Conservation (phyloP, 1,284 basidiomycete species). For the Pseudozyma sp. region DNA sequence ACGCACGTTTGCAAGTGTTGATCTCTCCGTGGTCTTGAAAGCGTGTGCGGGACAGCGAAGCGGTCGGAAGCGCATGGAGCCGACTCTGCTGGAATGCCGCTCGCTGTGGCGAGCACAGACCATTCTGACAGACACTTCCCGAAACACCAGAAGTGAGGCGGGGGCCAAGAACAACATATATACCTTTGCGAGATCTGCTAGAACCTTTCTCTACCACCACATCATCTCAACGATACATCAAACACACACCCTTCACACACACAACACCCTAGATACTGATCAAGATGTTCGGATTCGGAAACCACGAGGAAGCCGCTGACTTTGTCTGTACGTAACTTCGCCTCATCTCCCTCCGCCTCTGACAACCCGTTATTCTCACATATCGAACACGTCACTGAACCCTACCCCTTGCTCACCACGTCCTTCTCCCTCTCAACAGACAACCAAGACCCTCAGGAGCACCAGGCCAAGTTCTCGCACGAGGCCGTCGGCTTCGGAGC, state of each 20-base stretch:
- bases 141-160: too few species aligned
- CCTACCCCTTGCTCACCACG: neutral
- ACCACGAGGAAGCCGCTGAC: slow-evolving; percentile 55
- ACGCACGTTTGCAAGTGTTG: neutral
- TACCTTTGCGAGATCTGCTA: too few species aligned
- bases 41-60: too few species aligned
- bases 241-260: slow-evolving; percentile 1
- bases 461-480: slow-evolving; percentile 71
- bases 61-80: too few species aligned
- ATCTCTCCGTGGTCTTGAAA: neutral
- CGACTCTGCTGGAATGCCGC: too few species aligned
- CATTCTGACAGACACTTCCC: too few species aligned
- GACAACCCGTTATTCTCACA: neutral
- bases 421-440: slow-evolving; percentile 12
- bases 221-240: neutral
- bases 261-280: neutral
- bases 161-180: too few species aligned
- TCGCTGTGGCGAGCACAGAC: too few species aligned
- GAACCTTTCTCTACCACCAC: neutral
- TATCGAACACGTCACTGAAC: neutral
- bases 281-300: slow-evolving; percentile 47
- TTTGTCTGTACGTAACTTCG: slow-evolving; percentile 43
- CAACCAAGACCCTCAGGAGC: slow-evolving; percentile 48
- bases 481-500: slow-evolving; percentile 75
- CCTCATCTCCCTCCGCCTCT: neutral